Evolutionary conservation across 2,329 filamentous ascomycete species (phyloP), one percentile per base, ranked within the genome.

Genomic region (Talaromyces sp.): DNA sequence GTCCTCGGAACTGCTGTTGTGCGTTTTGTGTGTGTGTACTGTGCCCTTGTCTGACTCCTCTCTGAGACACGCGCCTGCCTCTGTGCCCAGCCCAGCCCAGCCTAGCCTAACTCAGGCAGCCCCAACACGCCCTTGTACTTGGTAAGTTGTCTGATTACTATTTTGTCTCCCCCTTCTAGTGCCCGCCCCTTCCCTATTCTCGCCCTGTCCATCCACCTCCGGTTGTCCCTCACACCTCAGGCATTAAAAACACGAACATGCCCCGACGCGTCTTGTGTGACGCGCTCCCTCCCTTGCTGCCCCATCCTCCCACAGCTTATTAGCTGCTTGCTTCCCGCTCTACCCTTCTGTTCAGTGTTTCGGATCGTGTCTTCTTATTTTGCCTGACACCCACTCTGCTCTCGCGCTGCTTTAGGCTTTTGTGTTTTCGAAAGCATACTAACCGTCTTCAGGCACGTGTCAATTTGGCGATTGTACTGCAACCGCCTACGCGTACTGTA

Each of bases 1-100:
- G 74, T 75, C 75, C 73, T 75, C 63, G 73, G 72, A 74, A 70
- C 70, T 72, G 71, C 71, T 61, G 69, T 68, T 72, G 71, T 66
- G 64, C 63, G 64, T 60, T 39, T 57, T 64, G 52, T 64, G 59
- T 64, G 33, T 69, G 58, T 62, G 57, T 56, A 66, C 65, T 63
- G 59, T 70, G 68, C 70, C 65, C 52, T 60, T 27, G 11, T 24
- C 66, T 60, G 47, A 27, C 49, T 35, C 49, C 49, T 35, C 49
- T 31, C 24, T 31, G 14, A 52, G 49, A 31, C 49, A 33, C 49
- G 45, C 45, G 49, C 49, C 49, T 54, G 16, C 52, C n/a, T 22
- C 50, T 35, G 31, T 54, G 31, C 31, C 31, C 10, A 54, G 31
- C 50, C 50, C n/a, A 56, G 13, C 52, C 52, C 6, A 54, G 27